Evolutionary conservation across 1,284 basidiomycete species (phyloP).

Genomic region (Singerocomus inundabilis): DNA sequence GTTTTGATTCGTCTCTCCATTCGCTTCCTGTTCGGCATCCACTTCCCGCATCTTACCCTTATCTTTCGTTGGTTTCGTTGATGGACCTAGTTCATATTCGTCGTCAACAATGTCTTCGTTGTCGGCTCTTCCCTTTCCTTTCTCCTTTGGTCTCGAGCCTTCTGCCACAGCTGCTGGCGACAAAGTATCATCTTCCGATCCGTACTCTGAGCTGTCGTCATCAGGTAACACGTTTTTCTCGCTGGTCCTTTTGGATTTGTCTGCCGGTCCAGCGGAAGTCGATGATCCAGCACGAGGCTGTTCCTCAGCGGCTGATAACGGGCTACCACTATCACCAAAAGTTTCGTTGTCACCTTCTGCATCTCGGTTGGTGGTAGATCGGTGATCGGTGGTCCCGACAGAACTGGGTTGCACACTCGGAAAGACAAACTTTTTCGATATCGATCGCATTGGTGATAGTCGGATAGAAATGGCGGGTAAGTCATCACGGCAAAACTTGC

Average conservation of each 20-base stretch:
- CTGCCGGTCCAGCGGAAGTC: background rate
- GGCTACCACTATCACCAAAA: background rate
- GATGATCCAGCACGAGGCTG: conserved; percentile 8
- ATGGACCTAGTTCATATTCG: conserved; percentile 10
- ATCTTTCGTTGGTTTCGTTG: conserved; percentile 9
- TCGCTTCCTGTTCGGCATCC: conserved; percentile 8
- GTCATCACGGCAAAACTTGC: conserved; percentile 18
- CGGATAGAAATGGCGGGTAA: conserved; percentile 28
- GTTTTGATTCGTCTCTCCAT: conserved; percentile 6
- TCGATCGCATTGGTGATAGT: conserved; percentile 29
- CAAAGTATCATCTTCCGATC: conserved; percentile 24
- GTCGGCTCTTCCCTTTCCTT: conserved; percentile 28
- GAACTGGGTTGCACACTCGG: conserved; percentile 14
- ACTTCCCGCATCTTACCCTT: conserved; percentile 28
- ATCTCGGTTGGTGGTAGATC: background rate
- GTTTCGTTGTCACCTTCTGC: background rate
- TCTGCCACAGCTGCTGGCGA: conserved; percentile 21
- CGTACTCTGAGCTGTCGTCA: conserved; percentile 12
- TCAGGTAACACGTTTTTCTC: background rate
- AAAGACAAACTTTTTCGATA: conserved; percentile 37
- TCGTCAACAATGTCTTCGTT: conserved; percentile 12
- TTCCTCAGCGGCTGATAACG: conserved; percentile 1
- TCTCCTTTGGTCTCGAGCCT: conserved; percentile 16
- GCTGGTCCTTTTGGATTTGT: background rate
- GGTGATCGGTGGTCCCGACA: background rate